These are phyloP conservation scores for Claviceps africana DNA, from an alignment of 2,329 filamentous ascomycete genomes.

Conservation along the genomic window DNA sequence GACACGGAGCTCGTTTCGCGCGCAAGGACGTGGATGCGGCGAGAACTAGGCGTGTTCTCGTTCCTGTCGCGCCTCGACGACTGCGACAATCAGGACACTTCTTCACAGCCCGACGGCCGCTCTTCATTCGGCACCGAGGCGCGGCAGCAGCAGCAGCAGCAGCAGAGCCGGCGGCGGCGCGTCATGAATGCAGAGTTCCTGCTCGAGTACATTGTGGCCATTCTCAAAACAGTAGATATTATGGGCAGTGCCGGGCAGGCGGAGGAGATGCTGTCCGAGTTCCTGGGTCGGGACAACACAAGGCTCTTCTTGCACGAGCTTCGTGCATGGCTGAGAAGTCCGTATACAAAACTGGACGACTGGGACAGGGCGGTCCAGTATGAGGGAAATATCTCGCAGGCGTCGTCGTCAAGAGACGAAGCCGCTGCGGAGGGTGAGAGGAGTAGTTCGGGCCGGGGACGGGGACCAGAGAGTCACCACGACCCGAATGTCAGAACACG, in stretches of 20 bases:
- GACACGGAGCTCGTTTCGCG: constrained; percentile 58
- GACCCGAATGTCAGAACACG: not conserved
- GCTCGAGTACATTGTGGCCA: constrained; percentile 71
- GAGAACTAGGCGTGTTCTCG: constrained; percentile 72
- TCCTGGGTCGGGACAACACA: constrained; percentile 60
- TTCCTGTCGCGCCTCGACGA: constrained; percentile 41
- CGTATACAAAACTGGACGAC: constrained; percentile 53
- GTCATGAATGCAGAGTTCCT: constrained; percentile 60
- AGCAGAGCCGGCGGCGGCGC: constrained; percentile 1
- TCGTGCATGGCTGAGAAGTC: constrained; percentile 68
- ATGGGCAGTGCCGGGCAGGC: constrained; percentile 67
- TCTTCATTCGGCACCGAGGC: constrained; percentile 28
- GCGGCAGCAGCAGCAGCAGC: not conserved
- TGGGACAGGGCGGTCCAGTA: constrained; percentile 81
- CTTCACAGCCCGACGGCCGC: not conserved
- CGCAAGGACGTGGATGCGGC: constrained; percentile 66
- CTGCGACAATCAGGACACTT: constrained; percentile 13
- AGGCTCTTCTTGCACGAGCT: constrained; percentile 74
- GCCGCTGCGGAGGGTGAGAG: not conserved
- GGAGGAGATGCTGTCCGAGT: constrained; percentile 65
- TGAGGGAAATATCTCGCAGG: constrained; percentile 8
- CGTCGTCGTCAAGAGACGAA: not conserved
- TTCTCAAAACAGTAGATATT: constrained; percentile 70
- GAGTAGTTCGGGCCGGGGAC: not conserved
- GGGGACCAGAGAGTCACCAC: not conserved